A percentile compares a stretch with the other conserved stretches of the same genome.
These are phyloP conservation scores for Anisodus tanguticus DNA, from an alignment of 257 asterid species.

Conservation along the genomic window DNA sequence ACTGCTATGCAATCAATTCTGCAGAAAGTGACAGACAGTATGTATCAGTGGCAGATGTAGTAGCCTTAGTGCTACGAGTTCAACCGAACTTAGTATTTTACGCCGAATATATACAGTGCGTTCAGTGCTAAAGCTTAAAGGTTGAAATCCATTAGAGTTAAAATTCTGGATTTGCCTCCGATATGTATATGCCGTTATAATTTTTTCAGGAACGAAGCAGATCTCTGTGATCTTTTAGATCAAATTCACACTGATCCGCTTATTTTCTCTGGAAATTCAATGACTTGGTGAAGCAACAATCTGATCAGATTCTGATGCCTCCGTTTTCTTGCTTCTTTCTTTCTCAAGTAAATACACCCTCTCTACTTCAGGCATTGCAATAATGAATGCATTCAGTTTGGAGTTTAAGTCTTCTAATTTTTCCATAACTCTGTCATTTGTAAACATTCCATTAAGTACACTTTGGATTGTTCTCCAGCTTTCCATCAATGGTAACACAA, in stretches of 20 bases:
- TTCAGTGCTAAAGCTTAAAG: neutral
- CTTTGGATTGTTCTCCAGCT: slow-evolving; percentile 75
- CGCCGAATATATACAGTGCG: neutral
- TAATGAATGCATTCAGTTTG: slow-evolving; percentile 62
- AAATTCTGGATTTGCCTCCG: neutral
- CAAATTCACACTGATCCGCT: neutral
- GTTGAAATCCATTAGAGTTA: neutral
- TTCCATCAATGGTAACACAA: slow-evolving; percentile 70
- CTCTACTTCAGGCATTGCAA: slow-evolving; percentile 83
- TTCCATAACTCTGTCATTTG: slow-evolving; percentile 76
- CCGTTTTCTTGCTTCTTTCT: slow-evolving; percentile 62
- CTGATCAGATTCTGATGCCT: slow-evolving; percentile 52
- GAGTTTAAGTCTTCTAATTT: slow-evolving; percentile 73
- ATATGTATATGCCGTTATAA: neutral
- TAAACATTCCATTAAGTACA: slow-evolving; percentile 76
- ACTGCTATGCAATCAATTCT: neutral
- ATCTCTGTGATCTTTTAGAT: neutral
- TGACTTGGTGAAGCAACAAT: slow-evolving; percentile 28
- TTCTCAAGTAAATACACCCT: slow-evolving; percentile 66
- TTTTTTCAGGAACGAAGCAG: neutral
- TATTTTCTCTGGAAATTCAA: neutral
- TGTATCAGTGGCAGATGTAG: neutral
- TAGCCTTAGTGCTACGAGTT: neutral
- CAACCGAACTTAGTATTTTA: neutral
- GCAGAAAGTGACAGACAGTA: neutral